Conservation (phyloP, 225 moss, liverwort and hornwort species). For the Lunularia cruciata region DNA sequence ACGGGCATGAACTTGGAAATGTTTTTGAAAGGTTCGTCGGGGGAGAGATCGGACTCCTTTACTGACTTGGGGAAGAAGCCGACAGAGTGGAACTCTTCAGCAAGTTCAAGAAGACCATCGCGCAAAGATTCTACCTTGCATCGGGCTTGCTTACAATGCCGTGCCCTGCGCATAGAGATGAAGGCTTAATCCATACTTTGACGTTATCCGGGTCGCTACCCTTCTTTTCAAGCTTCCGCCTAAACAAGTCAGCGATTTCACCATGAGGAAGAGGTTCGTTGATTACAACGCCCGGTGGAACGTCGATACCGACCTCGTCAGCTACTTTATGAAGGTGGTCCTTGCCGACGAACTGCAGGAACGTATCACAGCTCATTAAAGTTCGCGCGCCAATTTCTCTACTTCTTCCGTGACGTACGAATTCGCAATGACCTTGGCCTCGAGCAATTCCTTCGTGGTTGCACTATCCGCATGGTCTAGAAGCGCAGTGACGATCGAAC, state of each 20-base stretch:
- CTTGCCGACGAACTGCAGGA: slow-evolving; percentile 12
- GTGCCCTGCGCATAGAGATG: no score
- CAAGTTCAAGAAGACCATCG: neutral
- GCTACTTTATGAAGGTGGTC: neutral
- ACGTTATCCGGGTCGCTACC: neutral
- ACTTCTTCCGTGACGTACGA: slow-evolving; percentile 10
- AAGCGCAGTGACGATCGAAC: neutral
- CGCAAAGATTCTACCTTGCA: no score
- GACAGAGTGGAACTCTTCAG: neutral
- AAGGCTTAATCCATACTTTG: neutral
- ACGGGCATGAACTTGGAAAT: slow-evolving; percentile 8
- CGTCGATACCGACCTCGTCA: neutral
- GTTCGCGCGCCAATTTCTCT: neutral
- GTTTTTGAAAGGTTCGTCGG: neutral
- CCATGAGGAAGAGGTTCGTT: no score
- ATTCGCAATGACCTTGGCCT: slow-evolving; percentile 14
- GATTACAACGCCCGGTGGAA: slow-evolving; percentile 1
- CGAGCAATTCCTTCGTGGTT: neutral
- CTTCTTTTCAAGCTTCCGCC: neutral
- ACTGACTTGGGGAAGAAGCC: neutral
- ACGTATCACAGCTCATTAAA: neutral
- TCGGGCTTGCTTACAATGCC: no score
- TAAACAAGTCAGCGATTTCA: neutral
- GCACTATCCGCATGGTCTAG: neutral
- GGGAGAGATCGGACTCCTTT: neutral